These are phyloP conservation scores for Tetramitus jugosus DNA, from an alignment of 208 protist species.

Conservation along the genomic window DNA sequence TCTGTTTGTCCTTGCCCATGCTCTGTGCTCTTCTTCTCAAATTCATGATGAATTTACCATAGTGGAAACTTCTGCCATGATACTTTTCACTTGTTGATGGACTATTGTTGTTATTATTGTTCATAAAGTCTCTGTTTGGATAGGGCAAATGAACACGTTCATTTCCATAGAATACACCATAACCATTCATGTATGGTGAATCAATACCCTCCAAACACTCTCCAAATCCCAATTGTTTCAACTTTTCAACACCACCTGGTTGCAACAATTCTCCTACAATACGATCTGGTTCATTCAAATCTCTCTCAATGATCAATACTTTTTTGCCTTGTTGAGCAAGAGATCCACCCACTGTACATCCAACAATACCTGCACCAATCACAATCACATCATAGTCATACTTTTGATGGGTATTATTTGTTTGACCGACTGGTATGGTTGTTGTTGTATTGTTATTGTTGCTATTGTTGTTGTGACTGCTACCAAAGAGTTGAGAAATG, in stretches of 20 bases:
- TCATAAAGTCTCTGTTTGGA: too few species aligned
- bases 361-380: constrained; percentile 17
- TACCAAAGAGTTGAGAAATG: too few species aligned
- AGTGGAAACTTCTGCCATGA: constrained; percentile 74
- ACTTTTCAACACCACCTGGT: constrained; percentile 71
- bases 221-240: constrained; percentile 68
- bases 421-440: too few species aligned
- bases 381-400: constrained; percentile 9
- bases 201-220: constrained; percentile 67
- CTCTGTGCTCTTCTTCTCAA: constrained; percentile 60
- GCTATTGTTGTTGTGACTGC: too few species aligned
- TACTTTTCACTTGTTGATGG: too few species aligned
- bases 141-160: constrained; percentile 62
- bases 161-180: constrained; percentile 62
- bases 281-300: constrained; percentile 72
- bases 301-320: constrained; percentile 2
- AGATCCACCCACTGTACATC: neutral
- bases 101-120: constrained; percentile 31
- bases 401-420: too few species aligned
- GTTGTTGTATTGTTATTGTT: too few species aligned
- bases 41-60: constrained; percentile 80
- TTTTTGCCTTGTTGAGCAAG: neutral
- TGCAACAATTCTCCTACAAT: constrained; percentile 90
- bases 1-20: too few species aligned
- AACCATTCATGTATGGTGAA: constrained; percentile 63